phyloP scores from a whole-genome alignment of 2,329 filamentous ascomycete genomes.

The Huntiella abstrusa region DNA sequence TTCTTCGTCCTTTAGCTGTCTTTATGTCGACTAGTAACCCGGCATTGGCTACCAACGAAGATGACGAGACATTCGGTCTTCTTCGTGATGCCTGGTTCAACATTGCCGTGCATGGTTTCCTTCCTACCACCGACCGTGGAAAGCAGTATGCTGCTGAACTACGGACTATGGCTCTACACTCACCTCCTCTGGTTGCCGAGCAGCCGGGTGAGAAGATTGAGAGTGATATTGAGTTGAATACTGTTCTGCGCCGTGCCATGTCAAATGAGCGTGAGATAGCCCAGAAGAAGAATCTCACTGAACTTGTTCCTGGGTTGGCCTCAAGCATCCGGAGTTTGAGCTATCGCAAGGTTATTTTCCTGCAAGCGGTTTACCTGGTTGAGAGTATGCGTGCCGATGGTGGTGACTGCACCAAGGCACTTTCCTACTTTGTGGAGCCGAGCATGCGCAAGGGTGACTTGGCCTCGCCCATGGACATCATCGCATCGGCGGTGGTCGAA shows the following conservation, averaged over 20 bases:
- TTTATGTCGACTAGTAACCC: conserved; percentile 50
- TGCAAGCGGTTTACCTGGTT: conserved; percentile 77
- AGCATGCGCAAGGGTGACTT: conserved; percentile 51
- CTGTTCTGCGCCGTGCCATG: conserved; percentile 72
- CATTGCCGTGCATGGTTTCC: conserved; percentile 84
- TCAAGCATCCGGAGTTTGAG: conserved; percentile 63
- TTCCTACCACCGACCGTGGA: conserved; percentile 51
- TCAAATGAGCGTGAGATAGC: conserved; percentile 56
- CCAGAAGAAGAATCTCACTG: conserved; percentile 61
- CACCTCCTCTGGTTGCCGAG: conserved; percentile 70
- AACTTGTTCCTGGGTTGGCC: conserved; percentile 57
- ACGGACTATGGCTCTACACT: conserved; percentile 68
- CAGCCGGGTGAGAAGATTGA: conserved; percentile 79
- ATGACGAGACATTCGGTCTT: conserved; percentile 51
- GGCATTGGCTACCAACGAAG: conserved; percentile 30
- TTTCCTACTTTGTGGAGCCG: conserved; percentile 89
- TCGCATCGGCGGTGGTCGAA: conserved; percentile 50
- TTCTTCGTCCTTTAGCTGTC: conserved; percentile 72
- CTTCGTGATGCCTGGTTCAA: conserved; percentile 97
- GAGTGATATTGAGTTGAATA: conserved; percentile 93
- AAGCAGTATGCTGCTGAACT: conserved; percentile 60
- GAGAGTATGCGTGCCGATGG: conserved; percentile 72
- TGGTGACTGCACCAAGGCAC: conserved; percentile 74
- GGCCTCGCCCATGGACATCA: conserved; percentile 44
- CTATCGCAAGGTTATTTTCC: conserved; percentile 80